phyloP scores from a whole-genome alignment of 345 rosid genomes.

The Citropsis articulata region DNA sequence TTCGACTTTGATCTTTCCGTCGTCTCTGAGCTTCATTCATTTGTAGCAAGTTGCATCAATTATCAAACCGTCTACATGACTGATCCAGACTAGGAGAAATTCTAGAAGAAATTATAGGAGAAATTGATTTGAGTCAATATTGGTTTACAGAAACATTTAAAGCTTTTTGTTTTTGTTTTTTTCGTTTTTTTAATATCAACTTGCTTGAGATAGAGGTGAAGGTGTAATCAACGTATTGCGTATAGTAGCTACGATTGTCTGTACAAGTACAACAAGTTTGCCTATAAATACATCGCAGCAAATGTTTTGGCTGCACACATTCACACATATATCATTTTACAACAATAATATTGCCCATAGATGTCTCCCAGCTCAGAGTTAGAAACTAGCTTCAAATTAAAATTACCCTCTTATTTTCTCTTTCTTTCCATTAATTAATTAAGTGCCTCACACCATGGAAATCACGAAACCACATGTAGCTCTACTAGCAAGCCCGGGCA shows the following conservation, averaged over 20 bases:
- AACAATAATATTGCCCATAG: too few relatives aligned
- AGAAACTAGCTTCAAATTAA: too few relatives aligned
- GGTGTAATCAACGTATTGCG: neutral
- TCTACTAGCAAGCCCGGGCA: constrained; percentile 46
- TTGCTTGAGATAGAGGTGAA: neutral
- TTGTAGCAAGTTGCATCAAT: neutral
- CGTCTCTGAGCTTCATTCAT: neutral
- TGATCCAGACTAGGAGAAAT: too few relatives aligned
- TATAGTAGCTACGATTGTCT: too few relatives aligned
- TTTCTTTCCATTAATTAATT: neutral
- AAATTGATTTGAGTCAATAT: neutral
- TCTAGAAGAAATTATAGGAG: too few relatives aligned
- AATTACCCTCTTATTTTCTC: too few relatives aligned
- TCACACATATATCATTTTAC: too few relatives aligned
- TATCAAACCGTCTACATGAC: neutral
- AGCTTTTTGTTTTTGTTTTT: neutral
- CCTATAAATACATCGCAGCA: too few relatives aligned
- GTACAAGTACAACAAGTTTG: too few relatives aligned
- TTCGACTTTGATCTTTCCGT: too few relatives aligned
- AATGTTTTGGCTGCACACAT: too few relatives aligned
- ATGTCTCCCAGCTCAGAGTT: too few relatives aligned
- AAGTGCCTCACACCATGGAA: constrained; percentile 2
- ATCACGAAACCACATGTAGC: constrained; percentile 27
- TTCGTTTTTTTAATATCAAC: neutral
- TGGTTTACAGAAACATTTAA: neutral